phyloP scores from a whole-genome alignment of 306 rosid genomes.

The Lotus japonicus region DNA sequence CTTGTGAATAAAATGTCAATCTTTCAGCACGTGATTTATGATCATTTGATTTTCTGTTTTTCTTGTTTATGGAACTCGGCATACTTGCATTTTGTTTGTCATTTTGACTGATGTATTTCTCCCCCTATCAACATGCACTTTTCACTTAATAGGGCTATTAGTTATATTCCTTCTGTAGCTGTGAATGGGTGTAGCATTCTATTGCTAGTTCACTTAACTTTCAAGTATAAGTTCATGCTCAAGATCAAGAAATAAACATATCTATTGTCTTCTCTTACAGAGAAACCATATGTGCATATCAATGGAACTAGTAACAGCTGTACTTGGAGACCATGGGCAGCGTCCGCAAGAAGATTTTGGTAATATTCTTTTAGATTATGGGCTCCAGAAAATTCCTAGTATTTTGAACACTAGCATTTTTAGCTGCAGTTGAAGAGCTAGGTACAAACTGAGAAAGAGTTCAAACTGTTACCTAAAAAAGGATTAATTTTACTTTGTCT shows the following conservation, averaged over 20 bases:
- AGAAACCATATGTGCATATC: slow-evolving; percentile 80
- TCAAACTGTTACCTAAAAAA: background rate
- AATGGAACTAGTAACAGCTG: slow-evolving; percentile 96
- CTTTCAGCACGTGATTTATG: no score
- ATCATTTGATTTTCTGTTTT: no score
- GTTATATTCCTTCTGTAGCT: background rate
- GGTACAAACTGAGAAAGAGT: background rate
- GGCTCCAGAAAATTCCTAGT: background rate
- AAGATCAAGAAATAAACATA: slow-evolving; percentile 1
- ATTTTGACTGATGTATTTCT: background rate
- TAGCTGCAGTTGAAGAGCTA: background rate
- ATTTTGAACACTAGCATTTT: slow-evolving; percentile 8
- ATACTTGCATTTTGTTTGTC: background rate
- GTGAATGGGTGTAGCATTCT: background rate
- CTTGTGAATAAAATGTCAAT: no score
- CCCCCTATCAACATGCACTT: background rate
- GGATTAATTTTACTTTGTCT: background rate
- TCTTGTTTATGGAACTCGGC: background rate
- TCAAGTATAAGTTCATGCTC: background rate
- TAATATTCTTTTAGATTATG: slow-evolving; percentile 17
- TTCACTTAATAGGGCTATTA: background rate
- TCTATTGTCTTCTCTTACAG: slow-evolving; percentile 39
- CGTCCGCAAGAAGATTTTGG: slow-evolving; percentile 94
- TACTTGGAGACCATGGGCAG: slow-evolving; percentile 98
- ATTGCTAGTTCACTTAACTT: background rate